Base-by-base conservation (phyloP, 306 rosid species). In the Vigna radiata region DNA sequence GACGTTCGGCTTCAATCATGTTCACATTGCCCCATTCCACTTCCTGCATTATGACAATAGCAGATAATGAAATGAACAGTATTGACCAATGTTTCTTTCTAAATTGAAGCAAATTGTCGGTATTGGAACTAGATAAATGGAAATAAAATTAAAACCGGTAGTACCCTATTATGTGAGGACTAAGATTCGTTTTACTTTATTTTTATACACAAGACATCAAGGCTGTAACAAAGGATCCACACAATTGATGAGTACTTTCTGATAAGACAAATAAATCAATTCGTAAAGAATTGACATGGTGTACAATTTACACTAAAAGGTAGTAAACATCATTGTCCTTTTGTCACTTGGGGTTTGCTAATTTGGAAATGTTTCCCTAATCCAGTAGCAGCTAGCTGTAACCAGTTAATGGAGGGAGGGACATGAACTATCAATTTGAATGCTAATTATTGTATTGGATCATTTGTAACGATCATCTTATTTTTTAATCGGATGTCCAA, bases 1-100 rank as follows among this genome's bases (percentile, higher is more conserved):
- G 93, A 9, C 97, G 91, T 68, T 94, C 98, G 0, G 97, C 98
- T 80, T 89, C 93, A 1, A 94, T 65, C 97, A 94, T 94, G 86
- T 85, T 94, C 36, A 83, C 86, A 3, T 88, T 81, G 12, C 98
- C 98, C 98, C 98, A 94, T 58, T 52, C 33, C 13, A 91, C 97
- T 81, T 65, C 81, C 97, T 94, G 90, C 78, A 82, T 73, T 33
- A 11, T 64, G 41, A 29, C 4, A 53, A 18, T 36, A 8, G 41
- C 62, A 82, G 1, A 77, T 72, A 0, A 33, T 37, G 39, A 68
- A 67, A 54, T 14, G 0, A 54, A 53, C 5, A 53, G 14, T 53
- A 11, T 25, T 62, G 12, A 76, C 29, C 61, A 52, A 6, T 61
- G n/a, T 37, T 59, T 37, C 17, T 66, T 33, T 66, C 62, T 66